Evolutionary conservation across 2,329 filamentous ascomycete genomes (phyloP), one percentile per base, ranked within the genome.

Genomic region (Fusarium sp.): DNA sequence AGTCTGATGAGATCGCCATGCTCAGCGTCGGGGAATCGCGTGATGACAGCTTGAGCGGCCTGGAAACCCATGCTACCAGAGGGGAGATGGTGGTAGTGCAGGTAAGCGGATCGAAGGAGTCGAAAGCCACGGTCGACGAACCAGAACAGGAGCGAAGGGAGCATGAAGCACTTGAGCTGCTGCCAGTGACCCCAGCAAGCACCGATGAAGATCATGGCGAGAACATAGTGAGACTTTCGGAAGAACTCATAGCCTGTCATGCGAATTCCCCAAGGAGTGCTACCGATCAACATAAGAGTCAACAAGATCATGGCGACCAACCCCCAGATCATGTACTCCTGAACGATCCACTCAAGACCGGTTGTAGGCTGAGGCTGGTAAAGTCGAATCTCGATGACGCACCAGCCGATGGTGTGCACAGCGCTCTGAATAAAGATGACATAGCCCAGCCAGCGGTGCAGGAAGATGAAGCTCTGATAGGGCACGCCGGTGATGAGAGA

Each of bases 231-330:
- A 0, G 84, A 78, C 72, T 91, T 92, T 59, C 89, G 83, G 80
- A 93, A 93, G 75, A 90, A 87, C 69, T 93, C 91, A 73, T 93
- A 92, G 3, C 91, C 91, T 0, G 88, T 91, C 43, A 83, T 75
- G 8, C 83, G 81, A 54, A 92, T 89, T 1, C 81, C 87, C 70
- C 74, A 77, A 2, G 77, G 75, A 1, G 80, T 82, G 57, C 87
- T 88, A 48, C 90, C 78, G 6, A 87, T 70, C 55, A 87, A 84
- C 2, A 92, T 75, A 12, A 90, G 74, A 0, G 85, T 79, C 1
- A 92, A 75, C 6, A 92, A 74, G 6, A 83, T 78, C 77, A 91
- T 85, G 8, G 90, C 90, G 3, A 91, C 85, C 41, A 90, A 75
- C 2, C 91, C 91, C 84, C 89, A 92, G 58, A 92, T 81, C 53